Evolutionary conservation across 257 asterid species (phyloP).

Genomic region (Jaltomata sinuosa): DNA sequence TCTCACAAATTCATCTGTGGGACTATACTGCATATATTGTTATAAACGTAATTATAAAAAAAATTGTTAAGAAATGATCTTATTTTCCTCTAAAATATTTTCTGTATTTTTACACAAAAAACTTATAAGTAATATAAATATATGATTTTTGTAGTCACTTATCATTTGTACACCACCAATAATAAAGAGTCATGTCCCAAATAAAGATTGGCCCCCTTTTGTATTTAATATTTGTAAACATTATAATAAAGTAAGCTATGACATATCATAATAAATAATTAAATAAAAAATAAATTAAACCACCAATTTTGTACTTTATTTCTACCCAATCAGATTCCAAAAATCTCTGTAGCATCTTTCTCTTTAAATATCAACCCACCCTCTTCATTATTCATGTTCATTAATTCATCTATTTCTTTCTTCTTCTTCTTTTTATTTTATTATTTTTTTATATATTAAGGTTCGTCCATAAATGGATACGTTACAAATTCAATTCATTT

Average conservation of each 20-base stretch:
- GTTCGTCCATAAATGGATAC: no score
- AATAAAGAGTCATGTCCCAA: background rate
- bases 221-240: background rate
- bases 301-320: background rate
- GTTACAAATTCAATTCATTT: background rate
- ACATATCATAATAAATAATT: background rate
- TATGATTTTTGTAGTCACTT: background rate
- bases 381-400: background rate
- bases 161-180: background rate
- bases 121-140: background rate
- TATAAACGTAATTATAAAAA: no score
- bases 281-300: background rate
- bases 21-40: no score
- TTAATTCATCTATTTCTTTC: background rate
- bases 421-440: no score
- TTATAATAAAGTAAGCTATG: background rate
- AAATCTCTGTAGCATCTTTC: background rate
- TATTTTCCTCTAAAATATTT: background rate
- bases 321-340: background rate
- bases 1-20: no score
- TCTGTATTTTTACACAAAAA: background rate
- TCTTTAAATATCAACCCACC: constrained; percentile 5
- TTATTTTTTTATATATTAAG: no score
- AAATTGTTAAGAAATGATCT: no score
- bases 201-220: background rate